Evolutionary conservation across 2,329 filamentous ascomycete species (phyloP).

Genomic region (Hypoxylon sp.): DNA sequence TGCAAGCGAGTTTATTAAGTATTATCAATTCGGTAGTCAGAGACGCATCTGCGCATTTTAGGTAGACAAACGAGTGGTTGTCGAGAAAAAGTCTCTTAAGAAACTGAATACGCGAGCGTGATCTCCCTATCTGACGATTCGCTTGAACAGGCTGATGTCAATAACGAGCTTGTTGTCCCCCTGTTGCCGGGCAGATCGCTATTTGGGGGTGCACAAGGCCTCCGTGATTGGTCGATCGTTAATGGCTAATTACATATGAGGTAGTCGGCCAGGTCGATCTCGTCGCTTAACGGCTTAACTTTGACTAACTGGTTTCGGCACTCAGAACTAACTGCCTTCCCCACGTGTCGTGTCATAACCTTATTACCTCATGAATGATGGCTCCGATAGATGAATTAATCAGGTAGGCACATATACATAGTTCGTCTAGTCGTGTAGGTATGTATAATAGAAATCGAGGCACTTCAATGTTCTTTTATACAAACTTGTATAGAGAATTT

Average conservation of each 20-base stretch:
- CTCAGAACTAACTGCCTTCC: slow-evolving; percentile 14
- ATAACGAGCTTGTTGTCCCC: slow-evolving; percentile 32
- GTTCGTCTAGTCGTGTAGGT: neutral
- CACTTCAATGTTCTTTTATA: neutral
- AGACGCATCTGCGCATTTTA: slow-evolving; percentile 7
- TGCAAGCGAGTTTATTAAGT: slow-evolving; percentile 31
- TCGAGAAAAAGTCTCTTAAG: neutral
- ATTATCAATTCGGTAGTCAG: slow-evolving; percentile 33
- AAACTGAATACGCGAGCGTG: neutral
- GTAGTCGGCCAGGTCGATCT: slow-evolving; percentile 30
- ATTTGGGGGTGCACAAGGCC: slow-evolving; percentile 21
- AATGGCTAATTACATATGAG: slow-evolving; percentile 39
- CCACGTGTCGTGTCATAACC: slow-evolving; percentile 39
- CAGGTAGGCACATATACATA: neutral
- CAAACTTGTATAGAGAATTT: neutral
- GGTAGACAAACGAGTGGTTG: slow-evolving; percentile 23
- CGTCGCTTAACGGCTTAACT: slow-evolving; percentile 26
- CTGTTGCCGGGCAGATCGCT: slow-evolving; percentile 44
- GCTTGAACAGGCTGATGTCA: slow-evolving; percentile 40
- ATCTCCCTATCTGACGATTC: slow-evolving; percentile 21
- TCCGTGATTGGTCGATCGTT: slow-evolving; percentile 31
- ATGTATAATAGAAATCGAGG: neutral
- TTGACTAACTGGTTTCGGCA: slow-evolving; percentile 40
- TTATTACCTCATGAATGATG: slow-evolving; percentile 15
- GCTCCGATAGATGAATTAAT: neutral